Evolutionary conservation across 331 rosid genomes (phyloP).

Genomic region (Acacia concinna): DNA sequence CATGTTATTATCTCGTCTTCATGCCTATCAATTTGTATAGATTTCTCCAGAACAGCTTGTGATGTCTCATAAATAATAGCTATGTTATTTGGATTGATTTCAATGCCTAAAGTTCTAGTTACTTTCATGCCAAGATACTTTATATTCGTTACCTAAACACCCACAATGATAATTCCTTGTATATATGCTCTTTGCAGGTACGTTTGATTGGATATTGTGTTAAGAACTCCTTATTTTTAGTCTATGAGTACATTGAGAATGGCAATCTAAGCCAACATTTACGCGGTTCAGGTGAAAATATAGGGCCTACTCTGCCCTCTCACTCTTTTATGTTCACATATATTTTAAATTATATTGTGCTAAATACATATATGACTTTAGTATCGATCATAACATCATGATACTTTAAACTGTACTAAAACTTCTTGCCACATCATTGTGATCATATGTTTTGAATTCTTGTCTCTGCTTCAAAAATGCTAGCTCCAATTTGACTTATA

Average conservation of each 20-base stretch:
- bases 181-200: constrained; percentile 51
- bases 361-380: neutral
- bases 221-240: constrained; percentile 83
- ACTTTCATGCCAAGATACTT: constrained; percentile 10
- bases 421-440: neutral
- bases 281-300: constrained; percentile 65
- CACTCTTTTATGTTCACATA: neutral
- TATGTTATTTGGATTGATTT: neutral
- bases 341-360: neutral
- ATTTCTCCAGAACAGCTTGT: neutral
- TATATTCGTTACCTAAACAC: neutral
- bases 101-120: neutral
- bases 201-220: constrained; percentile 91
- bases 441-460: neutral
- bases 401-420: neutral
- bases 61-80: neutral
- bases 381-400: neutral
- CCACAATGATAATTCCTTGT: constrained; percentile 19
- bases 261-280: constrained; percentile 89
- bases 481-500: neutral
- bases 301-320: neutral
- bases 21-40: neutral
- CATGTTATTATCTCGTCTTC: constrained; percentile 3
- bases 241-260: constrained; percentile 81
- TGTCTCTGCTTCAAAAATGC: neutral